These are phyloP conservation scores for Hemileccinum rubropunctum DNA, from an alignment of 768 basidiomycete species.

Conservation along the genomic window DNA sequence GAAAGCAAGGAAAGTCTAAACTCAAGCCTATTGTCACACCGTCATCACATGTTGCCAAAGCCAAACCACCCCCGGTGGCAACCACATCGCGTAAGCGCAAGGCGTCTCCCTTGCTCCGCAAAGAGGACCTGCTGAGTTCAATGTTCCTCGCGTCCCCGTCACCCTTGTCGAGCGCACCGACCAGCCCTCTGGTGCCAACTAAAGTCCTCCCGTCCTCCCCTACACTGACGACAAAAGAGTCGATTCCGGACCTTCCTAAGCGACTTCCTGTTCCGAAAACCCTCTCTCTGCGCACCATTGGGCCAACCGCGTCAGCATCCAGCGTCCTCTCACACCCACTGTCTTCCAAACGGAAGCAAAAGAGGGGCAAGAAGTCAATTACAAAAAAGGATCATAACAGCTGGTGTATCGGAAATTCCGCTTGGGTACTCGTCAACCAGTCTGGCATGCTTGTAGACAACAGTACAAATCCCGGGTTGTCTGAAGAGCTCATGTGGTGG, in stretches of 20 bases:
- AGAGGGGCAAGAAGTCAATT: neutral
- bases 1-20: slow-evolving; percentile 7
- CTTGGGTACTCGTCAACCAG: slow-evolving; percentile 54
- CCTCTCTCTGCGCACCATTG: slow-evolving; percentile 10
- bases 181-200: slow-evolving; percentile 8
- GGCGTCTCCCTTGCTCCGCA: slow-evolving; percentile 10
- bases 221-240: neutral
- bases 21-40: slow-evolving; percentile 4
- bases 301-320: slow-evolving; percentile 7
- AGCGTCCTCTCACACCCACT: slow-evolving; percentile 19
- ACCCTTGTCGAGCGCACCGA: slow-evolving; percentile 27
- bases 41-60: slow-evolving; percentile 12
- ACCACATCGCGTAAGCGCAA: slow-evolving; percentile 30
- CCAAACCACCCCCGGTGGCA: slow-evolving; percentile 8
- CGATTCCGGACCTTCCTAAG: neutral
- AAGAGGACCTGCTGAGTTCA: slow-evolving; percentile 7
- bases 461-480: slow-evolving; percentile 17
- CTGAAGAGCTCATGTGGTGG: slow-evolving; percentile 55
- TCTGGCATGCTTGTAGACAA: slow-evolving; percentile 35
- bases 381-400: neutral
- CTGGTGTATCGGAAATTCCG: slow-evolving; percentile 37
- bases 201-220: slow-evolving; percentile 22
- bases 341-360: slow-evolving; percentile 22
- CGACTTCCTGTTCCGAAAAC: slow-evolving; percentile 11
- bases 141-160: slow-evolving; percentile 20